Conservation (phyloP, 495 filamentous ascomycete species). For the Penicillium paxilli region DNA sequence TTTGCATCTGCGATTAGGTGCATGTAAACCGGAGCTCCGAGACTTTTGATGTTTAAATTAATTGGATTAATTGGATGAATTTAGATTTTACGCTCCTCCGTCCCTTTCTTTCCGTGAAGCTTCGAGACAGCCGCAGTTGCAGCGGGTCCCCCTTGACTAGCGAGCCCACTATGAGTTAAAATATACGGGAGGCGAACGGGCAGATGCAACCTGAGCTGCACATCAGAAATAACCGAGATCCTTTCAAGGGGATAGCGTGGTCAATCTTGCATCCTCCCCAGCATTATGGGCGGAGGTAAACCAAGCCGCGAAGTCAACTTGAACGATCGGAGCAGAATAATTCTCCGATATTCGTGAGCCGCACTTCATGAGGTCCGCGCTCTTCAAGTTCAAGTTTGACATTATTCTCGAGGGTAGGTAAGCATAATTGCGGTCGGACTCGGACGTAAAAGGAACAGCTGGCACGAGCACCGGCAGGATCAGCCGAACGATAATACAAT, state of each 20-base stretch:
- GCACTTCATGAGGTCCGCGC: not conserved
- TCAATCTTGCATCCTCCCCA: not conserved
- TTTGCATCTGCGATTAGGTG: not conserved
- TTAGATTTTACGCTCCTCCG: not conserved
- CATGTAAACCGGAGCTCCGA: not conserved
- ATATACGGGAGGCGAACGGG: slow-evolving; percentile 4
- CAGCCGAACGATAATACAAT: slow-evolving; percentile 3
- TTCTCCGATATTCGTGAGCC: slow-evolving; percentile 11
- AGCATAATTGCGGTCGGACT: slow-evolving; percentile 19
- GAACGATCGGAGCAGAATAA: slow-evolving; percentile 20
- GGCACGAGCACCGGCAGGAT: slow-evolving; percentile 14
- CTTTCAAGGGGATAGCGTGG: slow-evolving; percentile 1
- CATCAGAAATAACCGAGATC: slow-evolving; percentile 18
- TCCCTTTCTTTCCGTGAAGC: not conserved
- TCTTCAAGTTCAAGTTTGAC: not conserved
- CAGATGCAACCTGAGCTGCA: slow-evolving; percentile 16
- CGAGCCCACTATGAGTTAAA: slow-evolving; percentile 15
- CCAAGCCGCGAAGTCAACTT: not conserved
- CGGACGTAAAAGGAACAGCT: slow-evolving; percentile 7
- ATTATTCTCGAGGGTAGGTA: slow-evolving; percentile 2
- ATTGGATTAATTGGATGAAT: not conserved
- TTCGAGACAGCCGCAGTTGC: slow-evolving; percentile 4
- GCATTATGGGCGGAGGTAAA: not conserved
- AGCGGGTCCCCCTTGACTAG: slow-evolving; percentile 5
- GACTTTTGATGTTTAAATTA: not conserved